Conservation (phyloP, 495 filamentous ascomycete genomes). For the Trichoderma reesei region DNA sequence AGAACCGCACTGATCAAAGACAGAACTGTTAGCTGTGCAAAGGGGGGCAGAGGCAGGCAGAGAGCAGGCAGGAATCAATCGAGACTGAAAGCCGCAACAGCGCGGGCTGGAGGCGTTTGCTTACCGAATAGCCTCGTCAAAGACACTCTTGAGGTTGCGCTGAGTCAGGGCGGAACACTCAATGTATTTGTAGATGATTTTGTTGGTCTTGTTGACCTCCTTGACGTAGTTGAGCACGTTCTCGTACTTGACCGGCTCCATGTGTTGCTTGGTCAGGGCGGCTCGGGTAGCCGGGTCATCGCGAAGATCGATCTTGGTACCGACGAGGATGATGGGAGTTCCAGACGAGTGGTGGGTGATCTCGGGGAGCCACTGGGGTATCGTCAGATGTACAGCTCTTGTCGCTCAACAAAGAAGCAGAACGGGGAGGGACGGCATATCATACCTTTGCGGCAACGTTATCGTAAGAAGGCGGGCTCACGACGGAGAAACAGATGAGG, state of each 20-base stretch:
- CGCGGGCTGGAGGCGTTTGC: conserved; percentile 10
- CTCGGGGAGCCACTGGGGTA: conserved; percentile 89
- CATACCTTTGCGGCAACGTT: conserved; percentile 92
- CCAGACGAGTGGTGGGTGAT: conserved; percentile 93
- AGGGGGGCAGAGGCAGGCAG: not conserved
- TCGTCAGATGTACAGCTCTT: not conserved
- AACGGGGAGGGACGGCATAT: conserved; percentile 4
- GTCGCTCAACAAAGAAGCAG: not conserved
- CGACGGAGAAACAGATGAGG: conserved; percentile 96
- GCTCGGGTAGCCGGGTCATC: conserved; percentile 78
- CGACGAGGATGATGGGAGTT: conserved; percentile 93
- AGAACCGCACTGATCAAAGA: conserved; percentile 58
- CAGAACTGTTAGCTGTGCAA: not conserved
- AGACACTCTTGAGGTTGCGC: conserved; percentile 91
- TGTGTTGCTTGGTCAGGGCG: conserved; percentile 69
- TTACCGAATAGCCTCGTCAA: conserved; percentile 93
- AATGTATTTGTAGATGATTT: conserved; percentile 63
- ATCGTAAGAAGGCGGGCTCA: conserved; percentile 93
- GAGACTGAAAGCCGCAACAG: not conserved
- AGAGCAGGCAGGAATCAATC: not conserved
- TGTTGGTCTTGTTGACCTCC: conserved; percentile 62
- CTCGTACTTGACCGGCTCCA: conserved; percentile 87
- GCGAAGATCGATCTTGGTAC: conserved; percentile 92
- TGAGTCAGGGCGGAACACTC: conserved; percentile 98
- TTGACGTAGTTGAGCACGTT: conserved; percentile 76